These are phyloP conservation scores for Leucosporidium creatinivorum DNA, from an alignment of 768 basidiomycete species.

Conservation along the genomic window DNA sequence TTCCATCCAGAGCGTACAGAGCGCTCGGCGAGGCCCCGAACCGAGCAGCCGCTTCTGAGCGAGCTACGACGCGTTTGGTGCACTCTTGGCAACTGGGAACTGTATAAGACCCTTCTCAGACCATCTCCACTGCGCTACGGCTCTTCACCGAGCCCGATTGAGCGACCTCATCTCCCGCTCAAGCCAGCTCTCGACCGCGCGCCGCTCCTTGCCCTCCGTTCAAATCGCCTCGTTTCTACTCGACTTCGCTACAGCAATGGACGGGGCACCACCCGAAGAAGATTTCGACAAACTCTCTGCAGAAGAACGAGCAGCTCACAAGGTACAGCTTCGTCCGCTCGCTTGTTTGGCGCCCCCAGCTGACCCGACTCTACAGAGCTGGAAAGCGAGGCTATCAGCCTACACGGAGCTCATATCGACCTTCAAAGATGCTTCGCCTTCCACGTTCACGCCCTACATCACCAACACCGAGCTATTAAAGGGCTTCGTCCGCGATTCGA, in stretches of 20 bases:
- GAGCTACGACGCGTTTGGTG: no score
- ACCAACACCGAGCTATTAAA: slow-evolving; percentile 77
- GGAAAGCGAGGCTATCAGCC: slow-evolving; percentile 93
- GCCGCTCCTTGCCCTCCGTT: no score
- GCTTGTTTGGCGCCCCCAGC: neutral
- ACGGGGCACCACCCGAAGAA: slow-evolving; percentile 88
- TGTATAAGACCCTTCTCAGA: no score
- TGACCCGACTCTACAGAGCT: slow-evolving; percentile 51
- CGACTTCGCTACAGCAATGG: slow-evolving; percentile 50
- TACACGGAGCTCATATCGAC: slow-evolving; percentile 78
- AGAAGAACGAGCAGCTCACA: slow-evolving; percentile 74
- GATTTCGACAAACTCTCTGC: slow-evolving; percentile 77
- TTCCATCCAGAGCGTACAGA: no score
- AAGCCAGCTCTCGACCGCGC: no score
- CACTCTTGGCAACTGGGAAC: no score
- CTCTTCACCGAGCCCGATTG: no score
- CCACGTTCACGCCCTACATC: slow-evolving; percentile 73
- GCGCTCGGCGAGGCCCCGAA: no score
- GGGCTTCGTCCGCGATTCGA: slow-evolving; percentile 63
- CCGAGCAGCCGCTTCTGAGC: no score
- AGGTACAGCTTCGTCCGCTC: slow-evolving; percentile 42
- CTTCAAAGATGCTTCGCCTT: slow-evolving; percentile 87
- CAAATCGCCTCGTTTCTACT: no score
- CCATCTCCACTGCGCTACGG: no score
- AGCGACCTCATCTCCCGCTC: no score